Evolutionary conservation across 1,284 basidiomycete genomes (phyloP).

Genomic region (Heliocybe sulcata): DNA sequence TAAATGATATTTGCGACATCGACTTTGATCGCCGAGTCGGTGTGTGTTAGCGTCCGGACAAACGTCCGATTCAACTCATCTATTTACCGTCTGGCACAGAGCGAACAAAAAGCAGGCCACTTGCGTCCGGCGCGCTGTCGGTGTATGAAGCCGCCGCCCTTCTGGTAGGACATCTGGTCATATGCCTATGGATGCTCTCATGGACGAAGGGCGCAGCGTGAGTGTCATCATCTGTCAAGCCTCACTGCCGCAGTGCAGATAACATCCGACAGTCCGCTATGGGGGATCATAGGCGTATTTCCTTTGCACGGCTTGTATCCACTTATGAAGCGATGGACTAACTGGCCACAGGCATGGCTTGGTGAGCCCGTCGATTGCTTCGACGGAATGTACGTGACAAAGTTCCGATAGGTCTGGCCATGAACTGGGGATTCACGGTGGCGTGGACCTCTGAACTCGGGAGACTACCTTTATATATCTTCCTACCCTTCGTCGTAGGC

Average conservation of each 20-base stretch:
- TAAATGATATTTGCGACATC: constrained; percentile 48
- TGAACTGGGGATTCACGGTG: constrained; percentile 45
- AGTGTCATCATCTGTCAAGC: neutral
- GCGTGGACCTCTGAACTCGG: constrained; percentile 38
- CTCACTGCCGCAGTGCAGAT: neutral
- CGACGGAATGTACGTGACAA: neutral
- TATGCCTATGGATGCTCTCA: constrained; percentile 34
- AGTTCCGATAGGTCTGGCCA: constrained; percentile 28
- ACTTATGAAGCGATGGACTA: constrained; percentile 45
- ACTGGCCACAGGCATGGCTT: constrained; percentile 80
- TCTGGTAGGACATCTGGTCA: constrained; percentile 30
- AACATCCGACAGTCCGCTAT: neutral
- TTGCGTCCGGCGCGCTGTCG: constrained; percentile 40
- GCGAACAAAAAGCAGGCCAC: constrained; percentile 36
- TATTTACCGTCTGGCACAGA: constrained; percentile 20
- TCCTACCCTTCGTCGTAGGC: constrained; percentile 27
- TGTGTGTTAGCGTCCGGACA: constrained; percentile 17
- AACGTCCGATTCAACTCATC: neutral
- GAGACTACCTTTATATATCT: constrained; percentile 26
- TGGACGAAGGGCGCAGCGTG: constrained; percentile 10
- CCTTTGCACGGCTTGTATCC: constrained; percentile 39
- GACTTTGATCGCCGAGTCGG: constrained; percentile 44
- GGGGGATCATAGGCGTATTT: constrained; percentile 9
- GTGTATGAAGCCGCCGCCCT: constrained; percentile 31
- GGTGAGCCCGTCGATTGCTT: constrained; percentile 16